Conservation (phyloP, 805 yeast genomes). For the Schizosaccharomyces octosporus region DNA sequence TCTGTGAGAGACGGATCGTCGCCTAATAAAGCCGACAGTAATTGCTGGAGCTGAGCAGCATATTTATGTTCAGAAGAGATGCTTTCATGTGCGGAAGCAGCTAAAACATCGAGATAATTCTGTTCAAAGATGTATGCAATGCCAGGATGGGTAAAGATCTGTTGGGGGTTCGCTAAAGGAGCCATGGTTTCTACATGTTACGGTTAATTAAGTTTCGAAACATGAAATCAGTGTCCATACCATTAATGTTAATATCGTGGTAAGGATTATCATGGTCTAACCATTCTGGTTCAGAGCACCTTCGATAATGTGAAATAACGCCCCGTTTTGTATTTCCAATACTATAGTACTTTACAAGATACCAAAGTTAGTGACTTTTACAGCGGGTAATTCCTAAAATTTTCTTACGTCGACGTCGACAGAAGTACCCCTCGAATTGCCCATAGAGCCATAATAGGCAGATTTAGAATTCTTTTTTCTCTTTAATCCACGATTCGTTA, state of each 20-base stretch:
- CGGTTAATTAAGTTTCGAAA: not conserved
- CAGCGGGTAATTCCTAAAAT: no score
- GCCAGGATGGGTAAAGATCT: not conserved
- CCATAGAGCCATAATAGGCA: not conserved
- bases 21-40: slow-evolving; percentile 61
- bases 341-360: not conserved
- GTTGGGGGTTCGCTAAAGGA: not conserved
- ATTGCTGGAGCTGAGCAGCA: slow-evolving; percentile 42
- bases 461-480: not conserved
- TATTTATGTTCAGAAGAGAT: slow-evolving; percentile 63
- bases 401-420: not conserved
- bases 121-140: slow-evolving; percentile 9
- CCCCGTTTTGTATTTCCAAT: not conserved
- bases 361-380: no score
- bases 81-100: slow-evolving; percentile 47
- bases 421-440: not conserved
- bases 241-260: not conserved
- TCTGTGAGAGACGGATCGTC: slow-evolving; percentile 37
- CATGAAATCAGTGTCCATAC: not conserved
- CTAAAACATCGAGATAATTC: slow-evolving; percentile 31
- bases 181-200: not conserved
- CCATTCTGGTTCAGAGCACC: not conserved
- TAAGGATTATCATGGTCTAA: not conserved
- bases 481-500: not conserved
- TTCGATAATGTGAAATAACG: not conserved